Evolutionary conservation across 192 early-diverging fungal genomes (phyloP).

Genomic region (Gryganskiella cystojenkinii): DNA sequence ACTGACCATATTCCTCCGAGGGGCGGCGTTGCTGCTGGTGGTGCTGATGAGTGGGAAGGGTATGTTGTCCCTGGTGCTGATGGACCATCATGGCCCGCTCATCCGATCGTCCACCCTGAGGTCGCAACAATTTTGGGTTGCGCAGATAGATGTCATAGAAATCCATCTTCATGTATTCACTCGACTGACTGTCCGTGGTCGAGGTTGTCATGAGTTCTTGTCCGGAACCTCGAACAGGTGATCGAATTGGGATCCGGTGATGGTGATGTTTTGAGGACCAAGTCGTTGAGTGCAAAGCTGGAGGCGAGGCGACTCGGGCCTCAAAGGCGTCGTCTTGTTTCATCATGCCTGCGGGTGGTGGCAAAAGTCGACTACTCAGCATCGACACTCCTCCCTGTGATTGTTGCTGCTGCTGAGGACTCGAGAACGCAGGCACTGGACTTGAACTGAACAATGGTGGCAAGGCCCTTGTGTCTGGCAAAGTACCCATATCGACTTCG

Average conservation of each 20-base stretch:
- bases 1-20: no score
- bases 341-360: not conserved
- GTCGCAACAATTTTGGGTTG: constrained; percentile 34
- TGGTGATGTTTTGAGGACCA: constrained; percentile 38
- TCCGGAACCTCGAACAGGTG: constrained; percentile 26
- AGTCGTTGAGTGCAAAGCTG: not conserved
- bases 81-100: constrained; percentile 10
- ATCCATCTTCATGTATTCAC: constrained; percentile 40
- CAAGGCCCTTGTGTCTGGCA: constrained; percentile 8
- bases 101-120: constrained; percentile 31
- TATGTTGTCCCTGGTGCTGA: not conserved
- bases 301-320: constrained; percentile 4
- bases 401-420: not conserved
- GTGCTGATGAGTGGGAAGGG: not conserved
- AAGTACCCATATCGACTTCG: constrained; percentile 5
- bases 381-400: no score
- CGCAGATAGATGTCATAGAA: constrained; percentile 35
- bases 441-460: constrained; percentile 24
- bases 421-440: constrained; percentile 7
- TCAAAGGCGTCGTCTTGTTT: not conserved
- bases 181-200: constrained; percentile 15
- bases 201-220: constrained; percentile 35
- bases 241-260: constrained; percentile 26
- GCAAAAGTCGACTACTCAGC: not conserved
- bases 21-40: not conserved